Percentiles rank a stretch among this genome's conserved stretches.
phyloP scores from a whole-genome alignment of 768 basidiomycete genomes.

The Dioszegia hungarica region DNA sequence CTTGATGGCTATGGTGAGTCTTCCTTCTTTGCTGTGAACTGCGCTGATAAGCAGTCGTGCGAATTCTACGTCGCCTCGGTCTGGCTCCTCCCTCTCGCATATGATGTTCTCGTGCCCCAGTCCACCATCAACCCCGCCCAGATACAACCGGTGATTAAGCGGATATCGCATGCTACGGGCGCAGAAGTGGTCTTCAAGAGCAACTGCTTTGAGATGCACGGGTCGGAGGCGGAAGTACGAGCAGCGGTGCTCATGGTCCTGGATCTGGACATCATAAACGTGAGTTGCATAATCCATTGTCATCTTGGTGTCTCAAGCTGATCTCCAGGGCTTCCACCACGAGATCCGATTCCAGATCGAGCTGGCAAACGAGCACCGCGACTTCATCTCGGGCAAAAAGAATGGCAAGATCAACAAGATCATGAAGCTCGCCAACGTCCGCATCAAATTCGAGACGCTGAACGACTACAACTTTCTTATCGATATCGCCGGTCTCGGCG shows the following conservation, averaged over 20 bases:
- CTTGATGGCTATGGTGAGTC: slow-evolving; percentile 80
- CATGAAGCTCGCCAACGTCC: slow-evolving; percentile 93
- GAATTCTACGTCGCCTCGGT: slow-evolving; percentile 95
- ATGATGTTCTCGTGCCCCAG: slow-evolving; percentile 83
- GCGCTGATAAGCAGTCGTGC: slow-evolving; percentile 61
- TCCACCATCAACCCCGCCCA: slow-evolving; percentile 73
- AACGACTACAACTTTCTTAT: slow-evolving; percentile 86
- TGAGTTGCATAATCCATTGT: slow-evolving; percentile 40
- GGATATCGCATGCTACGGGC: slow-evolving; percentile 77
- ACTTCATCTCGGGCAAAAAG: slow-evolving; percentile 98
- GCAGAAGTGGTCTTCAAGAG: slow-evolving; percentile 95
- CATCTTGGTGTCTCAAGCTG: no score
- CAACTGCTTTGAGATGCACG: slow-evolving; percentile 96
- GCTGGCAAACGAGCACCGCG: slow-evolving; percentile 92
- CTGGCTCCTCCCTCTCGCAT: slow-evolving; percentile 90
- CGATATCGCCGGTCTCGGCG: slow-evolving; percentile 79
- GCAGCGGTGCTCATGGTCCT: slow-evolving; percentile 77
- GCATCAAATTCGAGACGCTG: slow-evolving; percentile 98
- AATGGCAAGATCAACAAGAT: slow-evolving; percentile 99
- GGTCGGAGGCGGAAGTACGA: slow-evolving; percentile 84
- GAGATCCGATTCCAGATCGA: slow-evolving; percentile 98
- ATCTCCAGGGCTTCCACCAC: slow-evolving; percentile 75
- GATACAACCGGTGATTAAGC: slow-evolving; percentile 76
- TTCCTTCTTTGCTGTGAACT: neutral
- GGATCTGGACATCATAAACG: slow-evolving; percentile 89